Base-by-base conservation (phyloP, 352 stramenopile genomes). In the Globisporangium heterothallicum region DNA sequence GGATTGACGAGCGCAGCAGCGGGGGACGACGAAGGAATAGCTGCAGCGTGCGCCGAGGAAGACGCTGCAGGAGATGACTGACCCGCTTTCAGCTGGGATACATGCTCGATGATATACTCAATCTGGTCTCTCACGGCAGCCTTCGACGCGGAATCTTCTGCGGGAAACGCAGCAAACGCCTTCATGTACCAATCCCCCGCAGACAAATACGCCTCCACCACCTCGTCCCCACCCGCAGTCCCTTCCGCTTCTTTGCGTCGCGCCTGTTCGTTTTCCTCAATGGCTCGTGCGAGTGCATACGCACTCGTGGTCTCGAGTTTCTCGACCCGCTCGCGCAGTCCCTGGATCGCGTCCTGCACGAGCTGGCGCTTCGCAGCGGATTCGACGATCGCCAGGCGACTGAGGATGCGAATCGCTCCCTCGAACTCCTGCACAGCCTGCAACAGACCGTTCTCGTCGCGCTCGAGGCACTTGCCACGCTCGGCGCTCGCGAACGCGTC, bases 71-170 rank as follows among this genome's bases (percentile, higher is more conserved):
- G 41, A 27, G 14, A 47, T 51, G n/a, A 35, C 29, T n/a, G 18
- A 22, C 35, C 40, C 14, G n/a, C 40, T 48, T 89, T 92, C 6
- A 89, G 62, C 42, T 60, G 40, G 1, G 66, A 80, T 10, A 84
- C 72, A 53, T 92, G 70, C 34, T 77, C 64, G 25, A 92, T 88
- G 13, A 92, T 42, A 54, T 86, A 92, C 65, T 89, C 76, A 26
- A 92, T 70, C 50, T 92, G 78, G 45, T 88, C 66, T 6, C 63
- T 70, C 24, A 88, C 64, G 0, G 64, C 76, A 7, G 60, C 62
- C 3, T 65, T 66, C 6, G 74, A 48, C 26, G 49, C 55, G 12
- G 44, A 45, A 2, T 74, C 74, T 8, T 59, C 66, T 1, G 48
- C 6, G 1, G 50, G 52, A 22, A 88, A 57, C 22, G 77, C 71